Evolutionary conservation across 2,329 filamentous ascomycete genomes (phyloP).

Genomic region (Colletotrichum ledebouriae): DNA sequence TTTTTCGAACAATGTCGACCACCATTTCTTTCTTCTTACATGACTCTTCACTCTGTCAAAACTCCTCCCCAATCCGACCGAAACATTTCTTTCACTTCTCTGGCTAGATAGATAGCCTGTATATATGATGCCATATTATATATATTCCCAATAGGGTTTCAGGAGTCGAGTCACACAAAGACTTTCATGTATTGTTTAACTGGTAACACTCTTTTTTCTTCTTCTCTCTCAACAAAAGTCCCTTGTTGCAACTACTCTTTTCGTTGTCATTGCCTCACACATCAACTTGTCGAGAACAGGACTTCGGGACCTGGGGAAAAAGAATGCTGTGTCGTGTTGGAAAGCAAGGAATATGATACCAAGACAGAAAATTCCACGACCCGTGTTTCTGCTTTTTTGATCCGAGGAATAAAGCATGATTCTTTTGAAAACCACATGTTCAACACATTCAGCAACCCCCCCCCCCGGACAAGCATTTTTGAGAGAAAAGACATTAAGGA

Average conservation of each 20-base stretch:
- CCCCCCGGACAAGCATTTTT: background rate
- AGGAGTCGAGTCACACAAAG: slow-evolving; percentile 34
- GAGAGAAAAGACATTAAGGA: background rate
- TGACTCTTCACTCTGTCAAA: slow-evolving; percentile 35
- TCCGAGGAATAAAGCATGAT: slow-evolving; percentile 35
- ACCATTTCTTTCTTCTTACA: slow-evolving; percentile 30
- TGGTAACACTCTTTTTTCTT: slow-evolving; percentile 25
- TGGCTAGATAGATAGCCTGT: slow-evolving; percentile 46
- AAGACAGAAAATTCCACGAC: slow-evolving; percentile 10
- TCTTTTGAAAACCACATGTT: slow-evolving; percentile 26
- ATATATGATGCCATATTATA: slow-evolving; percentile 47
- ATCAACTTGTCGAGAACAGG: slow-evolving; percentile 15
- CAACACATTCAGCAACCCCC: background rate
- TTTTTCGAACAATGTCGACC: slow-evolving; percentile 41
- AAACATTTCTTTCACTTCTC: slow-evolving; percentile 38
- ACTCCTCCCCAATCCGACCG: slow-evolving; percentile 32
- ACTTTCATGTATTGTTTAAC: slow-evolving; percentile 42
- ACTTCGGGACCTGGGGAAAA: background rate
- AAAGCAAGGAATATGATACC: slow-evolving; percentile 36
- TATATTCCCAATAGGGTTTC: slow-evolving; percentile 45
- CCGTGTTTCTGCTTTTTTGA: slow-evolving; percentile 9
- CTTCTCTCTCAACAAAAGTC: slow-evolving; percentile 8
- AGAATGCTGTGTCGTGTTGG: background rate
- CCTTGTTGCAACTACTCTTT: slow-evolving; percentile 5
- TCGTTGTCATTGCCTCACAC: slow-evolving; percentile 11